Conservation (phyloP, 371 early-diverging fungal genomes). For the Mucor circinelloides region DNA sequence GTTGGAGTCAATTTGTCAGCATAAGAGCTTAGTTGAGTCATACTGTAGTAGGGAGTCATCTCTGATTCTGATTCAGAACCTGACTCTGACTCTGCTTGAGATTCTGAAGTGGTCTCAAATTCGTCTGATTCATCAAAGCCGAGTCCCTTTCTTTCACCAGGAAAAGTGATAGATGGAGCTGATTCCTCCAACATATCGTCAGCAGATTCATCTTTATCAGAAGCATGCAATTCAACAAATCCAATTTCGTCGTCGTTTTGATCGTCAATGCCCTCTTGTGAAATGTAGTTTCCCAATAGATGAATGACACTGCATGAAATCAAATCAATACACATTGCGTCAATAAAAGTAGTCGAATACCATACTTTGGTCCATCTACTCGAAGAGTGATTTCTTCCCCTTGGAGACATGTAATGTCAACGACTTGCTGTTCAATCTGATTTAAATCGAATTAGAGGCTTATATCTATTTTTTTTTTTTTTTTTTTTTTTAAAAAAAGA, state of each 20-base stretch:
- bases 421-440: conserved; percentile 66
- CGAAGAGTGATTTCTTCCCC: conserved; percentile 81
- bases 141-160: neutral
- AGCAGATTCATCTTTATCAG: neutral
- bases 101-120: neutral
- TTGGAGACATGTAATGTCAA: conserved; percentile 75
- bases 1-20: neutral
- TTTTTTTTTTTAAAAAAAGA: no score
- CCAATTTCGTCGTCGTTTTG: neutral
- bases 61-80: neutral
- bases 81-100: neutral
- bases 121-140: conserved; percentile 7
- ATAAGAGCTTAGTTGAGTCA: neutral
- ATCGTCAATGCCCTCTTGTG: conserved; percentile 29
- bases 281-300: conserved; percentile 78
- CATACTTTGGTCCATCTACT: conserved; percentile 57
- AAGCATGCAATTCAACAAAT: neutral
- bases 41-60: neutral
- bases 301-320: conserved; percentile 57
- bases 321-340: neutral
- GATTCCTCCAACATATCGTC: no score
- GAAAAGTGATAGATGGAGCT: neutral
- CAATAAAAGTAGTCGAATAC: neutral
- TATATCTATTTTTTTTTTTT: no score
- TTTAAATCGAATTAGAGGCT: neutral